Evolutionary conservation across 805 yeast genomes (phyloP).

Genomic region (Candida dajiaensis): DNA sequence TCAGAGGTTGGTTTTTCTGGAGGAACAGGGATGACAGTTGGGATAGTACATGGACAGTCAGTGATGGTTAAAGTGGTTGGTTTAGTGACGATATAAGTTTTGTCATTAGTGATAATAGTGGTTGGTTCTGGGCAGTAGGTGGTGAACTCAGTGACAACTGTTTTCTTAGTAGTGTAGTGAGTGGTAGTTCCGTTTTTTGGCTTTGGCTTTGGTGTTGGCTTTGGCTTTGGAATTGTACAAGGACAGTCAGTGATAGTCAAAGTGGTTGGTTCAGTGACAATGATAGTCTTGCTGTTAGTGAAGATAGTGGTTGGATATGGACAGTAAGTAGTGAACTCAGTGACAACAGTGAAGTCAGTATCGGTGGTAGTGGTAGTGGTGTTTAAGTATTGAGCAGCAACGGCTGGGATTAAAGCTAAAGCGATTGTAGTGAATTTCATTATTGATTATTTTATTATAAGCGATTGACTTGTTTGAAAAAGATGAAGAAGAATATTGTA

Average conservation of each 20-base stretch:
- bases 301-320: slow-evolving; percentile 64
- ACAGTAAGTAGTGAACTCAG: slow-evolving; percentile 74
- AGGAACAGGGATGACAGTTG: neutral
- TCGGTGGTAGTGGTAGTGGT: slow-evolving; percentile 37
- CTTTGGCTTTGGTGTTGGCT: too few species aligned
- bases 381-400: slow-evolving; percentile 13
- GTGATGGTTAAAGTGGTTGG: slow-evolving; percentile 83
- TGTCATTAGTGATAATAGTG: slow-evolving; percentile 54
- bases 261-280: slow-evolving; percentile 74
- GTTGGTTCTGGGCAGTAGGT: slow-evolving; percentile 84
- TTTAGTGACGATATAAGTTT: slow-evolving; percentile 68
- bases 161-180: slow-evolving; percentile 52
- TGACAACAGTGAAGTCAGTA: slow-evolving; percentile 36
- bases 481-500: too few species aligned
- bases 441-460: neutral
- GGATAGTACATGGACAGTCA: slow-evolving; percentile 76
- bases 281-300: slow-evolving; percentile 63
- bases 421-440: slow-evolving; percentile 8
- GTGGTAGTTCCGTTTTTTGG: slow-evolving; percentile 2
- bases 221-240: slow-evolving; percentile 54
- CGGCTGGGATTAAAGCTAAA: slow-evolving; percentile 8
- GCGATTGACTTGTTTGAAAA: neutral
- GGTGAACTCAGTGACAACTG: slow-evolving; percentile 37
- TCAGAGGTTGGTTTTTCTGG: too few species aligned
- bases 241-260: slow-evolving; percentile 83